Evolutionary conservation across 108 stramenopile species (phyloP), one percentile per base, ranked within the genome.

Genomic region (Chaetoceros tenuissimus): DNA sequence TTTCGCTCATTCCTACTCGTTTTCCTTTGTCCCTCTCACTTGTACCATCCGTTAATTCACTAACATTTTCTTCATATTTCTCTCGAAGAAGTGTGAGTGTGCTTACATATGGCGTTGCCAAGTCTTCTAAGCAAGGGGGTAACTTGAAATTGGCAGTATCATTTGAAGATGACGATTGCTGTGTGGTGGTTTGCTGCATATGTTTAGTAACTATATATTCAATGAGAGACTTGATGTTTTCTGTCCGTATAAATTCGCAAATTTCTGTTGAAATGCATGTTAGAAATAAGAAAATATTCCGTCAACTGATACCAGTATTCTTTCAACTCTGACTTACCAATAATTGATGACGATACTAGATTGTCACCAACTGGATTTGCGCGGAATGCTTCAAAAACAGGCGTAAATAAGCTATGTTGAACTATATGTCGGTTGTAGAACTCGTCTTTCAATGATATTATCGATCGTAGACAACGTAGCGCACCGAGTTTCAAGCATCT

Each of bases 351-450:
- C 8, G 85, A 85, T 20, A 93, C 69, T 18, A 93, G 71, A 49
- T 93, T 87, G 66, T 84, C 77, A 1, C 91, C 91, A 24, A 89
- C 83, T 34, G 87, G 84, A 51, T 72, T 75, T n/a, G 72, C 66
- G 19, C 87, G 81, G 55, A 93, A 87, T 1, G 84, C 65, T 18
- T 87, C 84, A 52, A 93, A 93, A 8, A 93, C 87, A 2, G 85
- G 91, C n/a, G 72, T 64, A 59, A 93, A 93, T 20, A 93, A 63
- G 51, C 89, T 71, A 53, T 89, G 77, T 59, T 93, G 87, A 47
- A 89, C 76, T 51, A 93, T 89, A 51, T 93, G 91, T 25, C 91
- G 76, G 59, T 89, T 81, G 53, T 93, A 93, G 46, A 84, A 87
- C 53, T 93, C 91, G 40, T 93, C 91, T 34, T 86, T 83, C 20